A percentile compares a stretch with the other conserved stretches of the same genome.
Evolutionary conservation across 768 basidiomycete genomes (phyloP).

Genomic region (Fomitopsis serialis): DNA sequence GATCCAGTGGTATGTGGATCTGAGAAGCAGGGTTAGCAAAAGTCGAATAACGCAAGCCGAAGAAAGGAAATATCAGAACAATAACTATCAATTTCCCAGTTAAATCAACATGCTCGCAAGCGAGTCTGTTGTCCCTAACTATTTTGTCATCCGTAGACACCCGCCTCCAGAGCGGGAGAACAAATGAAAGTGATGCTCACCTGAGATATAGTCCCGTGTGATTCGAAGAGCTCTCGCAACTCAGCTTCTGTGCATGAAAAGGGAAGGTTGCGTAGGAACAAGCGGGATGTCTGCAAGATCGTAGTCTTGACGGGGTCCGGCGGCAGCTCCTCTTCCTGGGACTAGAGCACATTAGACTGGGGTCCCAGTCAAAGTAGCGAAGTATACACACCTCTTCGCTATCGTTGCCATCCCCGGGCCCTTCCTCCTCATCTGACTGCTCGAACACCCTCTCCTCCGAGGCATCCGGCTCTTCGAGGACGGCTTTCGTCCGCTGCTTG

Average conservation of each 20-base stretch:
- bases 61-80: conserved; percentile 24
- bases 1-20: conserved; percentile 55
- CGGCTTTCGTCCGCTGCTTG: conserved; percentile 52
- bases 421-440: conserved; percentile 53
- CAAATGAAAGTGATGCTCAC: conserved; percentile 36
- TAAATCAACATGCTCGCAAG: conserved; percentile 33
- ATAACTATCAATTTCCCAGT: conserved; percentile 59
- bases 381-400: neutral
- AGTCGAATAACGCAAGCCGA: neutral
- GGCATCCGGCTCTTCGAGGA: conserved; percentile 27
- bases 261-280: conserved; percentile 94
- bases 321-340: neutral
- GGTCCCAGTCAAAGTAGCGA: neutral
- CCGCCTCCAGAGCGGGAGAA: neutral
- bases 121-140: conserved; percentile 57
- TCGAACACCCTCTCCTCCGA: conserved; percentile 47
- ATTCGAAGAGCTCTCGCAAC: conserved; percentile 54
- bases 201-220: conserved; percentile 73
- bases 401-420: neutral
- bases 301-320: conserved; percentile 35
- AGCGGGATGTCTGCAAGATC: conserved; percentile 68
- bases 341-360: neutral
- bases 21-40: conserved; percentile 20
- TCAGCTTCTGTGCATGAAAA: conserved; percentile 79
- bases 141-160: conserved; percentile 36